Evolutionary conservation across 257 asterid genomes (phyloP), one percentile per base, ranked within the genome.

Genomic region (Scutellaria minor): DNA sequence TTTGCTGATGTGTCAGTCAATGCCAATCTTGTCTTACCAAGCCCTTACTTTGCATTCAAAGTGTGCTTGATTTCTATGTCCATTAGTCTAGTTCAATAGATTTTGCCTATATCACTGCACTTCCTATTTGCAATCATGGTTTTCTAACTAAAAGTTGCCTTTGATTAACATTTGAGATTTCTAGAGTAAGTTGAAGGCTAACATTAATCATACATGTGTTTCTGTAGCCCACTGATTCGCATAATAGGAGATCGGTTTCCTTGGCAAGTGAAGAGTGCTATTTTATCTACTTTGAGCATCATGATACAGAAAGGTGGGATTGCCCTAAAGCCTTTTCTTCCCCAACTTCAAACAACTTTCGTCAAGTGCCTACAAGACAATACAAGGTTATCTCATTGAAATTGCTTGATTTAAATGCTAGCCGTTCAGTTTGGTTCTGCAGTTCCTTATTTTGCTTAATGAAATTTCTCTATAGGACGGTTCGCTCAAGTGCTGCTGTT

Each of bases 241-340:
- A 92, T 95, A 71, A 88, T 95, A 69, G 99, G 99, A 41, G 99
- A 95, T 82, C 89, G 98, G n/a, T 95, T 91, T 77, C 97, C 99
- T 52, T 95, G 99, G 99, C 98, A 95, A 92, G 98, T 95, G 66
- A 95, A 95, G 81, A 92, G 96, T 83, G 99, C 99, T 68, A 91
- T 95, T 78, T 88, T 95, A 40, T 88, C 99, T 4, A 95, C 99
- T 63, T 83, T 95, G 85, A 88, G 75, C 86, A 86, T 92, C 92
- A 88, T 92, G 57, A 92, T 95, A 79, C 95, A 84, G 79, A 95
- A 92, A 78, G 96, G 97, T 46, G 98, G 99, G 62, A 83, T 92
- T 55, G 92, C 96, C 59, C 89, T 95, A 48, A 95, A 92, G 86
- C 99, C 99, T 40, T 95, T 95, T 72, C 98, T 95, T 75, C 99